phyloP scores from a whole-genome alignment of 495 filamentous ascomycete species.

The Podospora fimiseda region DNA sequence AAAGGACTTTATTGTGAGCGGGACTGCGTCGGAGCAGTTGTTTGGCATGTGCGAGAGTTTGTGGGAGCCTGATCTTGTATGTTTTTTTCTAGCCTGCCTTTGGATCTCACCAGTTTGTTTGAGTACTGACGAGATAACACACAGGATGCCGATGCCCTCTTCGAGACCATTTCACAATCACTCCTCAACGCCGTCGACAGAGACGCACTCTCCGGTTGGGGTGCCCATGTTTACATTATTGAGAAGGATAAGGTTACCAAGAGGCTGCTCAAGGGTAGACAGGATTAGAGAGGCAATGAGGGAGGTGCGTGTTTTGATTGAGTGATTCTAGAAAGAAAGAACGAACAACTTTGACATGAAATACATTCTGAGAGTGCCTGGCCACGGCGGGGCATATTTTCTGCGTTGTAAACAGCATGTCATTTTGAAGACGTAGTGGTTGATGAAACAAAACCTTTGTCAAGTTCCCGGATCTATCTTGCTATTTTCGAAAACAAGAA shows the following conservation, averaged over 20 bases:
- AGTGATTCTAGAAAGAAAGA: background rate
- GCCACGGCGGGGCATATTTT: constrained; percentile 5
- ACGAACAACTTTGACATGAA: too few relatives aligned
- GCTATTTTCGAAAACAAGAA: too few relatives aligned
- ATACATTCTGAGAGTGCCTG: too few relatives aligned
- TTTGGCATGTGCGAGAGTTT: constrained; percentile 98
- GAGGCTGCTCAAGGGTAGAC: constrained; percentile 85
- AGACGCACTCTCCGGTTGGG: constrained; percentile 95
- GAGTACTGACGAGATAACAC: background rate
- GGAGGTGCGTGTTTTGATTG: background rate
- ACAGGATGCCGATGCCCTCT: constrained; percentile 85
- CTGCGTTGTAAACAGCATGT: constrained; percentile 10
- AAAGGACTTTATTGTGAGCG: constrained; percentile 97
- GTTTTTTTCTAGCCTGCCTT: constrained; percentile 23
- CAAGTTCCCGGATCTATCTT: too few relatives aligned
- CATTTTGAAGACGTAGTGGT: constrained; percentile 4
- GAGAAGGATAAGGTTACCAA: constrained; percentile 99
- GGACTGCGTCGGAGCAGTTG: constrained; percentile 92
- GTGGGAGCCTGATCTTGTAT: constrained; percentile 93
- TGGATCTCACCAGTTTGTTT: background rate
- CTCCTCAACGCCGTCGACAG: constrained; percentile 92
- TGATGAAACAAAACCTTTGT: constrained; percentile 2
- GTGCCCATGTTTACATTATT: constrained; percentile 96
- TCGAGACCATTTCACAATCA: constrained; percentile 98
- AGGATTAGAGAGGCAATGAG: constrained; percentile 39